phyloP scores from a whole-genome alignment of 1,284 basidiomycete genomes.

The Trichosporon inkin region DNA sequence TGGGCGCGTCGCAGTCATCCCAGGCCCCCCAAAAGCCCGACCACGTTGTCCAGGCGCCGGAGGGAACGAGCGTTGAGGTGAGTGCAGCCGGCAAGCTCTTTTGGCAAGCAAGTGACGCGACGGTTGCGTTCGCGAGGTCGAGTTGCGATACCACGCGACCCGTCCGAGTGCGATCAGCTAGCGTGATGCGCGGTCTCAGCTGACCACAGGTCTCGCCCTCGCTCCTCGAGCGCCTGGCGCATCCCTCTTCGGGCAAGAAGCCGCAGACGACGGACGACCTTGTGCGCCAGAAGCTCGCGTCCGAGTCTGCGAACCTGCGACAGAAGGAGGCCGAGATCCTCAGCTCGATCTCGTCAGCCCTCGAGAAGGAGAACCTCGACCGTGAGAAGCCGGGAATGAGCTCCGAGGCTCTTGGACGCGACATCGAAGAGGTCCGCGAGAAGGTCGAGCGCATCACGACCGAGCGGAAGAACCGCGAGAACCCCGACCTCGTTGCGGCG shows the following conservation, averaged over 20 bases:
- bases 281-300: slow-evolving; percentile 42
- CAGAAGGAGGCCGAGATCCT: slow-evolving; percentile 48
- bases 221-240: slow-evolving; percentile 41
- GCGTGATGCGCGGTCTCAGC: not conserved
- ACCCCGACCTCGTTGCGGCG: slow-evolving; percentile 34
- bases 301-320: slow-evolving; percentile 45
- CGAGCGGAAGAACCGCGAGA: slow-evolving; percentile 36
- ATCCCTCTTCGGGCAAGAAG: slow-evolving; percentile 16
- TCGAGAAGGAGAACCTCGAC: slow-evolving; percentile 52
- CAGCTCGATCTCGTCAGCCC: slow-evolving; percentile 40
- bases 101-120: not conserved
- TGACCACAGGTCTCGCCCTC: slow-evolving; percentile 45
- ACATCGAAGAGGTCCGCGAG: slow-evolving; percentile 51
- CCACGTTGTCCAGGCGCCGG: slow-evolving; percentile 43
- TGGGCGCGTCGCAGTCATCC: slow-evolving; percentile 44
- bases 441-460: slow-evolving; percentile 47
- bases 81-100: slow-evolving; percentile 9
- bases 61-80: slow-evolving; percentile 44
- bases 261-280: slow-evolving; percentile 38
- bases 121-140: not conserved
- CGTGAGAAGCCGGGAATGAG: slow-evolving; percentile 49
- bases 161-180: not conserved
- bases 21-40: slow-evolving; percentile 29
- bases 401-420: slow-evolving; percentile 44
- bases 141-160: not conserved